Conservation (phyloP, 768 basidiomycete genomes). For the Termitomyces sp. region DNA sequence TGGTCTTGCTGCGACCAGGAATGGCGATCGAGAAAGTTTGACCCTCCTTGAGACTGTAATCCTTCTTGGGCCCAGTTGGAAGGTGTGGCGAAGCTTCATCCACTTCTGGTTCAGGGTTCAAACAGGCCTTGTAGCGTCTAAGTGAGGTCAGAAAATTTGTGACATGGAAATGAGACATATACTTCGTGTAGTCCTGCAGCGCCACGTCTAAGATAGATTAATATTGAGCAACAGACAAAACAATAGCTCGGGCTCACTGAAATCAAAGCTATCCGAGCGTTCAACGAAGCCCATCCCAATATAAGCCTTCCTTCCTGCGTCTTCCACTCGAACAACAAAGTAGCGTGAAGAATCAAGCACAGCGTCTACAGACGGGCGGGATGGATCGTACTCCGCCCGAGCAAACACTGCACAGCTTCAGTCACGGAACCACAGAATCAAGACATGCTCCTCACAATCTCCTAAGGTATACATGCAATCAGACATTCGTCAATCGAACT, state of each 20-base stretch:
- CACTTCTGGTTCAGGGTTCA: slow-evolving; percentile 43
- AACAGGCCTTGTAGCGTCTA: slow-evolving; percentile 60
- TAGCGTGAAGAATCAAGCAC: slow-evolving; percentile 94
- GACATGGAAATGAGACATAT: slow-evolving; percentile 6
- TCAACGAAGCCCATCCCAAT: slow-evolving; percentile 93
- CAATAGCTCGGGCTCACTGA: slow-evolving; percentile 53
- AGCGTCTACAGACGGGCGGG: slow-evolving; percentile 85
- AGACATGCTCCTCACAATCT: slow-evolving; percentile 49
- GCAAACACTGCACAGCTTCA: slow-evolving; percentile 67
- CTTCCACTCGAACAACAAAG: slow-evolving; percentile 90
- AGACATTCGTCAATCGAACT: background rate
- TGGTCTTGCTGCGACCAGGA: slow-evolving; percentile 62
- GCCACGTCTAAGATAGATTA: slow-evolving; percentile 56
- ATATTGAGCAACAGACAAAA: background rate
- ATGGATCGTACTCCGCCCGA: slow-evolving; percentile 72
- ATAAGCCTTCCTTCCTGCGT: slow-evolving; percentile 81
- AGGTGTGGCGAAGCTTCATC: slow-evolving; percentile 58
- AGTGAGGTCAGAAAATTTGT: slow-evolving; percentile 7
- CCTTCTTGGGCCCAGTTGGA: slow-evolving; percentile 81
- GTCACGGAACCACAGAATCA: slow-evolving; percentile 9
- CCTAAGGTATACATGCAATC: slow-evolving; percentile 31
- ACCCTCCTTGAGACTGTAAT: slow-evolving; percentile 91
- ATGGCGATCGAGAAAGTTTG: slow-evolving; percentile 92
- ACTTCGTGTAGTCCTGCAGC: slow-evolving; percentile 85
- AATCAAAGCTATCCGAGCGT: slow-evolving; percentile 85